Conservation (phyloP, 2,329 filamentous ascomycete species). For the Phialocephala sp. region DNA sequence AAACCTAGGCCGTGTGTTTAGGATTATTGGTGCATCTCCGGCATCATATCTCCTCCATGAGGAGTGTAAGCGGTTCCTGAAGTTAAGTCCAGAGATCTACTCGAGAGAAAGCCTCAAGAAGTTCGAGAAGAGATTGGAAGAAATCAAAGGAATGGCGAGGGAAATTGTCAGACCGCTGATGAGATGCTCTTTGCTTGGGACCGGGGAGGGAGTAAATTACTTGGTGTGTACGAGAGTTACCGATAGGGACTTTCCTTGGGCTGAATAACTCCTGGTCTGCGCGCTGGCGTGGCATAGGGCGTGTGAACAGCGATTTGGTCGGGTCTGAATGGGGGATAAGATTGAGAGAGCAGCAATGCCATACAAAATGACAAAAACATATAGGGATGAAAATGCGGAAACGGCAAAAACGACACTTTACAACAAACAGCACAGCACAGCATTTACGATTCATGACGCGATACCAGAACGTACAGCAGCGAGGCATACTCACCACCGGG, state of each 20-base stretch:
- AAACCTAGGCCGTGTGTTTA: slow-evolving; percentile 74
- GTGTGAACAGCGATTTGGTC: no score
- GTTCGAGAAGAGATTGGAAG: slow-evolving; percentile 87
- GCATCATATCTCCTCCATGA: slow-evolving; percentile 78
- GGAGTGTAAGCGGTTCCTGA: slow-evolving; percentile 89
- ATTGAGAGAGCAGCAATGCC: not conserved
- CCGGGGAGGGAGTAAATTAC: slow-evolving; percentile 63
- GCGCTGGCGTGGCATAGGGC: no score
- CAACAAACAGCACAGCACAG: not conserved
- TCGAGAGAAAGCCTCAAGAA: slow-evolving; percentile 82
- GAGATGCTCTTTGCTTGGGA: slow-evolving; percentile 83
- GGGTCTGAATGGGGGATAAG: not conserved
- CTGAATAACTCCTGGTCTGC: not conserved
- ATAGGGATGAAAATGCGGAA: not conserved
- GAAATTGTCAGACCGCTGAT: slow-evolving; percentile 86
- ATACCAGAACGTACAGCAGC: slow-evolving; percentile 2
- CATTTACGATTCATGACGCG: slow-evolving; percentile 6
- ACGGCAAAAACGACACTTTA: not conserved
- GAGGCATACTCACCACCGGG: not conserved
- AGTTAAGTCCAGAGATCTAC: slow-evolving; percentile 81
- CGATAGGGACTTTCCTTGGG: slow-evolving; percentile 67
- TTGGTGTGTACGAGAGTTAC: slow-evolving; percentile 69
- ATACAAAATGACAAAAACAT: not conserved
- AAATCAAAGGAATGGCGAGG: slow-evolving; percentile 82
- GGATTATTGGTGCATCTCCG: slow-evolving; percentile 70